These are phyloP conservation scores for Pouteria glomerata DNA, from an alignment of 148 eudicot species.

Conservation along the genomic window DNA sequence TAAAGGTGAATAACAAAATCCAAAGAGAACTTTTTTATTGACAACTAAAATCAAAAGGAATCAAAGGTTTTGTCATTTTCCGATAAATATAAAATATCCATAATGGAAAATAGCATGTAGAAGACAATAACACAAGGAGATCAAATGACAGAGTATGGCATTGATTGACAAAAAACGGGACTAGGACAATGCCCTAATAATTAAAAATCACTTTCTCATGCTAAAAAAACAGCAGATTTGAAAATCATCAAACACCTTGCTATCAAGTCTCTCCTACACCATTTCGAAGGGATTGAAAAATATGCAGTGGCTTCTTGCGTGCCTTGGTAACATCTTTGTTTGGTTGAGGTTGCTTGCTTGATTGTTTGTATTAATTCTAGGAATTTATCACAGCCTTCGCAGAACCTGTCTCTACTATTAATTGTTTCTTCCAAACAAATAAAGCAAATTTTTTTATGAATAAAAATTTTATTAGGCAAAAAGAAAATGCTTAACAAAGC, in stretches of 20 bases:
- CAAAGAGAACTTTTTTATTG: too few species aligned
- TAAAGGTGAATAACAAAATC: too few species aligned
- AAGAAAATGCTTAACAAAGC: too few species aligned
- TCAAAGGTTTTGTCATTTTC: not conserved
- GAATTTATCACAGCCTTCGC: too few species aligned
- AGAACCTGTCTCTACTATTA: not conserved
- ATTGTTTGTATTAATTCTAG: too few species aligned
- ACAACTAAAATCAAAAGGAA: not conserved
- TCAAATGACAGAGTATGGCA: not conserved
- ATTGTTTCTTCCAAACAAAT: not conserved
- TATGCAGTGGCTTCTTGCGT: too few species aligned
- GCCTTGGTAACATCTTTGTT: too few species aligned
- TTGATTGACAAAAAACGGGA: not conserved
- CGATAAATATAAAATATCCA: not conserved
- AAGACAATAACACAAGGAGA: not conserved
- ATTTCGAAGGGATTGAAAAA: too few species aligned
- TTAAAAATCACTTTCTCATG: not conserved
- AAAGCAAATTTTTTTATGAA: not conserved
- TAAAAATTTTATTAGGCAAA: too few species aligned
- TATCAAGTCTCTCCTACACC: too few species aligned
- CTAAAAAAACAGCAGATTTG: not conserved
- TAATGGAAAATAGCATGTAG: not conserved
- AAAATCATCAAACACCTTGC: too few species aligned
- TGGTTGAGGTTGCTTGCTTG: too few species aligned
- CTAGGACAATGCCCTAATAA: not conserved